These are phyloP conservation scores for Epichloe festucae DNA, from an alignment of 2,329 filamentous ascomycete species.

Conservation along the genomic window DNA sequence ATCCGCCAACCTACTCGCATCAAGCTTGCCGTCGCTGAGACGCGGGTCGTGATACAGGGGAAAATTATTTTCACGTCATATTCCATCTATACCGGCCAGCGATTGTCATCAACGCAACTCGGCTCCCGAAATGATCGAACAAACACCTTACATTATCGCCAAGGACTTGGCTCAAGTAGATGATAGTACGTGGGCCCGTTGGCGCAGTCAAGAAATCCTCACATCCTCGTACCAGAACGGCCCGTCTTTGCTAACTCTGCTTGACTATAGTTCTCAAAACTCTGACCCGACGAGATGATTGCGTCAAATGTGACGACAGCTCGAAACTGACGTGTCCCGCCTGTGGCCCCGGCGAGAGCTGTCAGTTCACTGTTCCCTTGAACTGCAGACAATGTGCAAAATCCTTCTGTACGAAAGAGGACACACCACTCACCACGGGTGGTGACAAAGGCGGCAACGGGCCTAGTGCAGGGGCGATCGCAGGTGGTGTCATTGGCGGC, in stretches of 20 bases:
- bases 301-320: slow-evolving; percentile 32
- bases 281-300: slow-evolving; percentile 29
- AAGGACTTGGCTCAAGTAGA: slow-evolving; percentile 19
- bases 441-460: slow-evolving; percentile 23
- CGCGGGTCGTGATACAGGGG: background rate
- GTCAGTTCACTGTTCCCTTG: slow-evolving; percentile 31
- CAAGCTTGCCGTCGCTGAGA: background rate
- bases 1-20: background rate
- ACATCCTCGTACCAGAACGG: background rate
- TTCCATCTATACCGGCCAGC: background rate
- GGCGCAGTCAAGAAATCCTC: background rate
- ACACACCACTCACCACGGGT: slow-evolving; percentile 9
- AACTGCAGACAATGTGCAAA: slow-evolving; percentile 34
- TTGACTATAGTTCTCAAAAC: slow-evolving; percentile 13
- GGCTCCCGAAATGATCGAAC: slow-evolving; percentile 5
- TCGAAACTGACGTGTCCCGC: slow-evolving; percentile 30
- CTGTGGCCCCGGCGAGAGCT: slow-evolving; percentile 29
- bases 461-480: slow-evolving; percentile 72
- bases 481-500: slow-evolving; percentile 81
- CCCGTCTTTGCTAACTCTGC: background rate
- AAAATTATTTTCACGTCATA: background rate
- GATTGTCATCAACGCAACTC: slow-evolving; percentile 1
- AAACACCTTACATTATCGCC: slow-evolving; percentile 7
- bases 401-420: slow-evolving; percentile 30
- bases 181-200: slow-evolving; percentile 14